Percentiles rank a stretch among this genome's conserved stretches.
Evolutionary conservation across 306 rosid species (phyloP).

Genomic region (Acacia confusa): DNA sequence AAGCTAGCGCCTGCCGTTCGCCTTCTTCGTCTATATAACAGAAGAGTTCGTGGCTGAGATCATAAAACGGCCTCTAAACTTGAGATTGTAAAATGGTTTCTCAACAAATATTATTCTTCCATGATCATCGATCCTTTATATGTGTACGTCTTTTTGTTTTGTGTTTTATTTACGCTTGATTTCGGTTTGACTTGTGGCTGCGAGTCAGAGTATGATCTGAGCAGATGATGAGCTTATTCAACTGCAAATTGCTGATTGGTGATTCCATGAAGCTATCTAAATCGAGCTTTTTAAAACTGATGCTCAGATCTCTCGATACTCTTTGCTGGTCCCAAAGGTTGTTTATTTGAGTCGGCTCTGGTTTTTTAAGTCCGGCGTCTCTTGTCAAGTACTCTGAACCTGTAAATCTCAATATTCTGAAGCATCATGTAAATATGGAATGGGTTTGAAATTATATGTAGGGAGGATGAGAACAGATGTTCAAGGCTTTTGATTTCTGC

Average conservation of each 20-base stretch:
- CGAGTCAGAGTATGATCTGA: not conserved
- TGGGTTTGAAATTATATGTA: not conserved
- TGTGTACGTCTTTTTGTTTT: not conserved
- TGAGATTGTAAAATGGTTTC: not conserved
- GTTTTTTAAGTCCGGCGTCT: not conserved
- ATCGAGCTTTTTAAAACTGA: conserved; percentile 9
- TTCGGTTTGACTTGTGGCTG: not conserved
- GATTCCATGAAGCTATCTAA: not conserved
- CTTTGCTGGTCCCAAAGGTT: not conserved
- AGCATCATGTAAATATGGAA: not conserved
- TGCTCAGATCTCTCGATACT: not conserved
- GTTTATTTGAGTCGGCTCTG: not conserved
- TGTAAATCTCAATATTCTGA: not conserved
- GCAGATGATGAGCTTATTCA: conserved; percentile 1
- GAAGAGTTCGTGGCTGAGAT: not conserved
- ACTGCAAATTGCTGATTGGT: not conserved
- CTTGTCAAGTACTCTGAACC: not conserved
- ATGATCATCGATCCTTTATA: not conserved
- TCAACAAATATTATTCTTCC: not conserved
- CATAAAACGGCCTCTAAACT: not conserved
- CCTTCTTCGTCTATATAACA: not conserved
- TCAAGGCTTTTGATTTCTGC: not conserved
- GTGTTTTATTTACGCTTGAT: not conserved
- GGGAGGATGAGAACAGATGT: not conserved
- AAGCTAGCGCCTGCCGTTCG: not conserved